Conservation (phyloP, 305 asterid species). For the Nicotiana rustica region DNA sequence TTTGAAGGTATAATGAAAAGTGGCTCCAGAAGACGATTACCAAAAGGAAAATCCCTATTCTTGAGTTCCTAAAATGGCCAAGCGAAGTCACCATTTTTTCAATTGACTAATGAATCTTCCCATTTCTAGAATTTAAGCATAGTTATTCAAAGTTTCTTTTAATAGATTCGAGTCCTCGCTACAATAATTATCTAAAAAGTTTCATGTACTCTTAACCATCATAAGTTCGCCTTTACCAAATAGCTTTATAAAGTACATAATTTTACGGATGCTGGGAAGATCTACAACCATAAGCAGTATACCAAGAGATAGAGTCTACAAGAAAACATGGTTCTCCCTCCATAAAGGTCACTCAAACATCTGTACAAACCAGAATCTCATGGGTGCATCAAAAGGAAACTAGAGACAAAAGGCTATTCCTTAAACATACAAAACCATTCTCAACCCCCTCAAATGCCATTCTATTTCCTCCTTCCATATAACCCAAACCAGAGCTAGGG, state of each 20-base stretch:
- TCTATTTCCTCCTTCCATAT: constrained; percentile 15
- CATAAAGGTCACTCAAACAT: no score
- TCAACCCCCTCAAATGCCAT: background rate
- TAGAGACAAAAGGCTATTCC: constrained; percentile 10
- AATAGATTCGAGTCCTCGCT: background rate
- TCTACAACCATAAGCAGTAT: no score
- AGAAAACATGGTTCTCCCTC: no score
- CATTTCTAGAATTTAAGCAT: background rate
- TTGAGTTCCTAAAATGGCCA: constrained; percentile 18
- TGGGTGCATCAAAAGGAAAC: background rate
- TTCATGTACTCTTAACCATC: background rate
- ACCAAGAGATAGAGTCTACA: no score
- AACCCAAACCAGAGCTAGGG: background rate
- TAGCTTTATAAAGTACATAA: constrained; percentile 16
- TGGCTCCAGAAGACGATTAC: background rate
- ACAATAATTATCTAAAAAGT: background rate
- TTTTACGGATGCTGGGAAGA: background rate
- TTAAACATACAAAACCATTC: constrained; percentile 3
- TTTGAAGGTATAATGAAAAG: background rate
- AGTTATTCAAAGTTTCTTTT: background rate
- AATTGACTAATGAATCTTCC: no score
- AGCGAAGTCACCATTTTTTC: background rate
- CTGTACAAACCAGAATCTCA: background rate
- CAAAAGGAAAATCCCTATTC: background rate
- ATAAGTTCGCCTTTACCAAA: constrained; percentile 17